Conservation (phyloP, 495 filamentous ascomycete genomes). For the Talaromyces trachyspermus region DNA sequence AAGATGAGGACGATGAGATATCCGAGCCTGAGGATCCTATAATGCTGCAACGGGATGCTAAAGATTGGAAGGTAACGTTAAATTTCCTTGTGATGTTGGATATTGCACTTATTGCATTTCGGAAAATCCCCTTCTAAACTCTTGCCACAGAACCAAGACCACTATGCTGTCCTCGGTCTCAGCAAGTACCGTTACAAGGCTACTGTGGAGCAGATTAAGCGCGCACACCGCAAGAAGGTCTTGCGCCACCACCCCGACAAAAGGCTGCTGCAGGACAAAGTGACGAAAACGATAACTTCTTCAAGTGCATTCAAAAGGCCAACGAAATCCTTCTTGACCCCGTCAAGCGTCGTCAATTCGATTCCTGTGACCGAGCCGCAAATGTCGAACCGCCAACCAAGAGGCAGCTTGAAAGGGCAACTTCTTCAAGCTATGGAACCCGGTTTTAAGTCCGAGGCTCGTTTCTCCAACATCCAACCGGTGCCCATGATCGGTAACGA, state of each 20-base stretch:
- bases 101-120: too few relatives aligned
- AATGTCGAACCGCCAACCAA: slow-evolving; percentile 87
- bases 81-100: too few relatives aligned
- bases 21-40: slow-evolving; percentile 87
- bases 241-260: slow-evolving; percentile 98
- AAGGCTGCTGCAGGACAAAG: slow-evolving; percentile 76
- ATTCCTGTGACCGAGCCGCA: slow-evolving; percentile 90
- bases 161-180: slow-evolving; percentile 93
- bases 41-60: slow-evolving; percentile 86
- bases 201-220: slow-evolving; percentile 96
- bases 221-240: slow-evolving; percentile 98
- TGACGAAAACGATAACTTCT: slow-evolving; percentile 93
- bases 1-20: slow-evolving; percentile 81
- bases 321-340: slow-evolving; percentile 90
- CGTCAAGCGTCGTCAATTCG: slow-evolving; percentile 86
- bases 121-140: too few relatives aligned
- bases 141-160: slow-evolving; percentile 88
- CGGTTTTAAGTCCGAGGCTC: slow-evolving; percentile 81
- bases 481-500: slow-evolving; percentile 82
- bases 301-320: slow-evolving; percentile 99
- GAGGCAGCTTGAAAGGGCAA: slow-evolving; percentile 75
- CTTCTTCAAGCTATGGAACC: slow-evolving; percentile 89
- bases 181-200: slow-evolving; percentile 85
- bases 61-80: slow-evolving; percentile 91
- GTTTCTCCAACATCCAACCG: slow-evolving; percentile 85